phyloP scores from a whole-genome alignment of 2,329 filamentous ascomycete genomes.

The Coniochaeta sp. region DNA sequence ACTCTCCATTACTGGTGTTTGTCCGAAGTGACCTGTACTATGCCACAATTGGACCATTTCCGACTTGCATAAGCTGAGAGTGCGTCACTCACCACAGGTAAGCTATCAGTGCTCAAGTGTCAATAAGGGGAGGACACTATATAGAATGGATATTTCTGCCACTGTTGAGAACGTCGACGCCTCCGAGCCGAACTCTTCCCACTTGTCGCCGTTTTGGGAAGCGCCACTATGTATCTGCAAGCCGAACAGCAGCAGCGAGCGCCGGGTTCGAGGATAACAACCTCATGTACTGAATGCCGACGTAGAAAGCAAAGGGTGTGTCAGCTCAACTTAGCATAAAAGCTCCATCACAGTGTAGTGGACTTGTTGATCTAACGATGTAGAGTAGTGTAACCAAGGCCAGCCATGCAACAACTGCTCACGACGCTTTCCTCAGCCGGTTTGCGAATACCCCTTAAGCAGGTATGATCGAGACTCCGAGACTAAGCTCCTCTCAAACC shows the following conservation, averaged over 20 bases:
- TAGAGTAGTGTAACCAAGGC: slow-evolving; percentile 35
- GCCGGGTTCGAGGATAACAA: slow-evolving; percentile 15
- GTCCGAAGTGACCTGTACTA: neutral
- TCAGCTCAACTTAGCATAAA: neutral
- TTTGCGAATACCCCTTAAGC: slow-evolving; percentile 29
- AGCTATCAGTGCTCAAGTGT: neutral
- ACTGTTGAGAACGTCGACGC: neutral
- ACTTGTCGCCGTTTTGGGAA: no score
- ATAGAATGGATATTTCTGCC: neutral
- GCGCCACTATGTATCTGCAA: neutral
- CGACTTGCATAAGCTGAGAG: neutral
- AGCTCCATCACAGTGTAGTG: neutral
- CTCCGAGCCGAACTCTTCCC: neutral
- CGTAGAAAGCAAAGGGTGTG: slow-evolving; percentile 40
- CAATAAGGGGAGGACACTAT: neutral
- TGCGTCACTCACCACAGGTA: neutral
- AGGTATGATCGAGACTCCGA: neutral
- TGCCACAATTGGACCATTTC: neutral
- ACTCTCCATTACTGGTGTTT: neutral
- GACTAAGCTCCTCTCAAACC: slow-evolving; percentile 1
- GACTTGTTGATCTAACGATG: neutral
- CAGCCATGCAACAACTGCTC: slow-evolving; percentile 40
- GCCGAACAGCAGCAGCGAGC: neutral
- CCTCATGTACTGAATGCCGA: slow-evolving; percentile 40
- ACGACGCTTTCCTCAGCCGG: slow-evolving; percentile 37